Evolutionary conservation across 169 alveolate genomes (phyloP), one percentile per base, ranked within the genome.

Genomic region (Amoebophrya sp.): DNA sequence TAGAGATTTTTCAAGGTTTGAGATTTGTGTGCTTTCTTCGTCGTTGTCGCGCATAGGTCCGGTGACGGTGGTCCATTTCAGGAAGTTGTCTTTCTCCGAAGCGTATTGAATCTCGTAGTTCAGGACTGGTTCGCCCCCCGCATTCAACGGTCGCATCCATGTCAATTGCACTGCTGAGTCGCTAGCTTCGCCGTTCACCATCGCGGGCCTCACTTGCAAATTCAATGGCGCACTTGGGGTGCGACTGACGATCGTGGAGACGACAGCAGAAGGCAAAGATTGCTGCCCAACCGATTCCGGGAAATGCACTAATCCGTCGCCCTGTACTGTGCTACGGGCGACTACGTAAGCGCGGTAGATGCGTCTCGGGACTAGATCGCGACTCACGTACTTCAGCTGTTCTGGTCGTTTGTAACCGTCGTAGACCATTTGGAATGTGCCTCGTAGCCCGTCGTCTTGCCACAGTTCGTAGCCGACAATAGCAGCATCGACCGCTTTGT

Each of bases 341-440:
- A 90, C 36, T 41, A 90, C 92, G 78, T 90, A 90, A 33, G 92
- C 92, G 41, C 92, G 40, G 78, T 90, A 90, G 78, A 54, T 90
- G 83, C 92, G 36, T 29, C 78, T n/a, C 24, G 55, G 92, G 41
- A 38, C 78, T 14, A 90, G 78, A 0, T 36, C 78, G 38, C 38
- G 33, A 40, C 53, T 41, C 41, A 41, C 18, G 78, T n/a, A 90
- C 41, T 90, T 41, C 41, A 53, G 33, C 83, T 53, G 53, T 33
- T 90, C 65, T 2, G 92, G 92, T 41, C 65, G 53, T 3, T 90
- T 90, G 92, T 41, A 41, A 24, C 92, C 92, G 47, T 90, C 29
- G 47, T 90, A 90, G 40, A 90, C 78, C 92, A n/a, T 26, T 2
- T 40, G 41, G 38, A 41, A 90, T 29, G 92, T 77, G 36, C 92